These are phyloP conservation scores for Tieghemostelium lacteum DNA, from an alignment of 78 protist species.

Conservation along the genomic window DNA sequence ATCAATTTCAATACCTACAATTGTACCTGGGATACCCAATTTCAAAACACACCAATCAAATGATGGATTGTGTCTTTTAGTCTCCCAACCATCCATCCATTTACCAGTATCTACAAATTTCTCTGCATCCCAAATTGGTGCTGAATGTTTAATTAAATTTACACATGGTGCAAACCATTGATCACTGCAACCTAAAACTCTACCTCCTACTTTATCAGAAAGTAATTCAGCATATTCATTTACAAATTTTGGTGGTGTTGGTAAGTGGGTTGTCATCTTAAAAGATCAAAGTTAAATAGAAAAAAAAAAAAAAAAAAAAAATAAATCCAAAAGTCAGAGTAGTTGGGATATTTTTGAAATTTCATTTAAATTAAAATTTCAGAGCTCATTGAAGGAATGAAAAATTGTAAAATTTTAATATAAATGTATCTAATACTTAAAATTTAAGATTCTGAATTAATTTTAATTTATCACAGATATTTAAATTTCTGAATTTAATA, in stretches of 20 bases:
- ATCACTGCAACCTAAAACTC: conserved; percentile 50
- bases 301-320: too few relatives aligned
- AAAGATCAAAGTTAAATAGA: too few relatives aligned
- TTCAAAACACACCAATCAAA: conserved; percentile 89
- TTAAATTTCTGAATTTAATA: too few relatives aligned
- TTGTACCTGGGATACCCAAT: conserved; percentile 84
- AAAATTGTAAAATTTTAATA: too few relatives aligned
- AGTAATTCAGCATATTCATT: conserved; percentile 49
- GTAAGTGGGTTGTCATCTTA: too few relatives aligned
- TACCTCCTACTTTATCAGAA: conserved; percentile 70
- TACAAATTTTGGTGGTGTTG: conserved; percentile 12
- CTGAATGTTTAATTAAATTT: conserved; percentile 29
- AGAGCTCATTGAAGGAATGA: too few relatives aligned
- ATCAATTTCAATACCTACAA: conserved; percentile 85
- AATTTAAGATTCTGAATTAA: too few relatives aligned
- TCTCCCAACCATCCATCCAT: conserved; percentile 94
- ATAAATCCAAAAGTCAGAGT: too few relatives aligned
- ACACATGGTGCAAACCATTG: conserved; percentile 79
- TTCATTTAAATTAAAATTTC: too few relatives aligned
- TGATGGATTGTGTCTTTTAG: conserved; percentile 87
- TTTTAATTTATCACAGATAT: too few relatives aligned
- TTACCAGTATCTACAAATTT: conserved; percentile 76
- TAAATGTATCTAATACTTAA: too few relatives aligned
- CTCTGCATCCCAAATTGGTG: conserved; percentile 54
- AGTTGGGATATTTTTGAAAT: too few relatives aligned